Evolutionary conservation across 768 basidiomycete genomes (phyloP).

Genomic region (Tylopilus intermedius): DNA sequence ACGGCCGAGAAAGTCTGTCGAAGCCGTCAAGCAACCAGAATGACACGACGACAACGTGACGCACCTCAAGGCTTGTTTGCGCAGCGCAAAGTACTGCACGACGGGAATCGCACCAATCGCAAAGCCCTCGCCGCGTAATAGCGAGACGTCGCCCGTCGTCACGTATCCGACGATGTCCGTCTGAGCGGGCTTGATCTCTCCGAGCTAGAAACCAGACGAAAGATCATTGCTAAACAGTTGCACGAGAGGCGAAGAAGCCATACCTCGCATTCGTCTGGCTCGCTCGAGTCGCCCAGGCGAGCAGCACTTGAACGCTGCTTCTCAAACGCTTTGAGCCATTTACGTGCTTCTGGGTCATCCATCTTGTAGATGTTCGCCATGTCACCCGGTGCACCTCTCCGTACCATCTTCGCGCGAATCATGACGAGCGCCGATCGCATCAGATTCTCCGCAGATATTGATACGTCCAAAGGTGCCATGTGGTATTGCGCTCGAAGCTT

Average conservation of each 20-base stretch:
- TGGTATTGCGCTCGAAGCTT: conserved; percentile 52
- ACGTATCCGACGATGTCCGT: conserved; percentile 70
- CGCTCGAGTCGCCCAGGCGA: conserved; percentile 9
- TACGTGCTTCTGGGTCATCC: conserved; percentile 46
- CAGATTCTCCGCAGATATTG: conserved; percentile 39
- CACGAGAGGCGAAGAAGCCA: not conserved
- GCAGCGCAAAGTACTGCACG: conserved; percentile 43
- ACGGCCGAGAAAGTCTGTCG: conserved; percentile 23
- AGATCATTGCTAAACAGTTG: not conserved
- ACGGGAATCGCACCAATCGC: conserved; percentile 74
- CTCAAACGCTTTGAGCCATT: conserved; percentile 39
- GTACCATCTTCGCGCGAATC: conserved; percentile 57
- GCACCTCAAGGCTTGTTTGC: conserved; percentile 44
- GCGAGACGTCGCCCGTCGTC: conserved; percentile 79
- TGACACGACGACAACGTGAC: not conserved
- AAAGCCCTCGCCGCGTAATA: conserved; percentile 71
- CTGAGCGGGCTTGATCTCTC: conserved; percentile 37
- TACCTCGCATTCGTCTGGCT: conserved; percentile 27
- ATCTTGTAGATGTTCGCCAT: conserved; percentile 68
- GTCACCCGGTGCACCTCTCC: conserved; percentile 70
- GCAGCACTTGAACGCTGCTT: conserved; percentile 7
- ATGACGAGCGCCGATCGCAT: conserved; percentile 61
- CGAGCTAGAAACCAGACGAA: conserved; percentile 35
- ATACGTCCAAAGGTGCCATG: conserved; percentile 35
- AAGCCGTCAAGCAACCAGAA: not conserved